Evolutionary conservation across 768 basidiomycete species (phyloP).

Genomic region (Suillus brevipes): DNA sequence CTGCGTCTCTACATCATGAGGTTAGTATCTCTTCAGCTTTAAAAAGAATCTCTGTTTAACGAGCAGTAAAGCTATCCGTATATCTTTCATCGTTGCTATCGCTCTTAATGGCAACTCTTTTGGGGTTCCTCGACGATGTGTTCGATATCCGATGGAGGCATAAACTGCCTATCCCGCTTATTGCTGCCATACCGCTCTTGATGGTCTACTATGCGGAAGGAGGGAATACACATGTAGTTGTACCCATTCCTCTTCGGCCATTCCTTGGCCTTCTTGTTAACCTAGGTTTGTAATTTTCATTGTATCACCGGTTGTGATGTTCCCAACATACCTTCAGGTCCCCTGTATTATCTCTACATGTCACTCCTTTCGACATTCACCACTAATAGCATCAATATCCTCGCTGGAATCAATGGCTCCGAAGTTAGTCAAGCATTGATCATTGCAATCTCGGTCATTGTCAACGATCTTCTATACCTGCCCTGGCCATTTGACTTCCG

Average conservation of each 20-base stretch:
- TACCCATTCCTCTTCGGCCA: conserved; percentile 78
- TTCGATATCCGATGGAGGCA: conserved; percentile 99
- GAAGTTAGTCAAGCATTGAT: conserved; percentile 93
- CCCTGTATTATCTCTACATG: conserved; percentile 97
- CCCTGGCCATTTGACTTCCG: conserved; percentile 80
- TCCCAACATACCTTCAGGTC: conserved; percentile 52
- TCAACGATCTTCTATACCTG: conserved; percentile 94
- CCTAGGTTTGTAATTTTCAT: conserved; percentile 58
- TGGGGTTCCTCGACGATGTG: conserved; percentile 95
- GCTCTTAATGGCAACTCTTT: conserved; percentile 85
- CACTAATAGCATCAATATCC: conserved; percentile 98
- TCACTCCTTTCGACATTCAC: conserved; percentile 92
- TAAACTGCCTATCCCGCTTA: conserved; percentile 95
- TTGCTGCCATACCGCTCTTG: conserved; percentile 91
- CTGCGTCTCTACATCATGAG: conserved; percentile 72
- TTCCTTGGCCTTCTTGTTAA: conserved; percentile 81
- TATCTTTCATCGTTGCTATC: conserved; percentile 94
- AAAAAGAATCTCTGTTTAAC: not conserved
- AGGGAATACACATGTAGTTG: conserved; percentile 91
- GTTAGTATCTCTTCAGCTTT: conserved; percentile 39
- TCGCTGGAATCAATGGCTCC: conserved; percentile 96
- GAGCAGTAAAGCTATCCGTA: conserved; percentile 65
- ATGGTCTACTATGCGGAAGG: conserved; percentile 96
- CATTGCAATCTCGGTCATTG: conserved; percentile 84
- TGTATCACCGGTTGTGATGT: not conserved